Base-by-base conservation (phyloP, 768 basidiomycete genomes). In the Tricholomella constricta region DNA sequence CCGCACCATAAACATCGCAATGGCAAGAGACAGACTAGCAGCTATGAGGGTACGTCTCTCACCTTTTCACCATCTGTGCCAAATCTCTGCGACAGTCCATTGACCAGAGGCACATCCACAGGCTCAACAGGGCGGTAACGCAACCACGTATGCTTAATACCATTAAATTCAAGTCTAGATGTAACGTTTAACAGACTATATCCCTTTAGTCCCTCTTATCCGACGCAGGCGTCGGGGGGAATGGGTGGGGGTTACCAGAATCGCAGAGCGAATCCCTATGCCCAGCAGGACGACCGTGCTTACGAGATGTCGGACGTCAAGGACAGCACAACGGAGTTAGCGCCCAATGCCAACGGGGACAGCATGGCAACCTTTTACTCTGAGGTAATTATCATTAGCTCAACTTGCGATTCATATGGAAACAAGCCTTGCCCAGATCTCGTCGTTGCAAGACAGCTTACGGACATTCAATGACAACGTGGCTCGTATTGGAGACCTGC, bases 1-100 rank as follows among this genome's bases (percentile, higher is more conserved):
- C 36, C 52, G 31, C 38, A 57, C 57, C 66, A 43, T 29, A 48
- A 52, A 60, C 55, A 66, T 59, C 59, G 70, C 62, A 61, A 88
- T 91, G 86, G 90, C 93, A 59, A 85, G 93, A 82, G 92, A 95
- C 76, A 84, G 93, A 79, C 81, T 95, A 59, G 92, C 90, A 63
- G 89, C 88, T 57, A 83, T 89, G 84, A 83, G 90, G 75, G 89
- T 90, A 54, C 53, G 84, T 62, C 25, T 45, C 50, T 57, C 55
- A n/a, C 34, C 27, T 29, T 29, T 44, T 34, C 17, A 36, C 38
- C 35, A 38, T 51, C n/a, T n/a, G n/a, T n/a, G n/a, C 31, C 31
- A 32, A 14, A 32, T 9, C 20, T 54, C 44, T 45, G 32, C 23
- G 44, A 45, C 46, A 31, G 58, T 37, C 42, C 49, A 41, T 35